These are phyloP conservation scores for Malassezia equina DNA, from an alignment of 1,284 basidiomycete species.

Conservation along the genomic window DNA sequence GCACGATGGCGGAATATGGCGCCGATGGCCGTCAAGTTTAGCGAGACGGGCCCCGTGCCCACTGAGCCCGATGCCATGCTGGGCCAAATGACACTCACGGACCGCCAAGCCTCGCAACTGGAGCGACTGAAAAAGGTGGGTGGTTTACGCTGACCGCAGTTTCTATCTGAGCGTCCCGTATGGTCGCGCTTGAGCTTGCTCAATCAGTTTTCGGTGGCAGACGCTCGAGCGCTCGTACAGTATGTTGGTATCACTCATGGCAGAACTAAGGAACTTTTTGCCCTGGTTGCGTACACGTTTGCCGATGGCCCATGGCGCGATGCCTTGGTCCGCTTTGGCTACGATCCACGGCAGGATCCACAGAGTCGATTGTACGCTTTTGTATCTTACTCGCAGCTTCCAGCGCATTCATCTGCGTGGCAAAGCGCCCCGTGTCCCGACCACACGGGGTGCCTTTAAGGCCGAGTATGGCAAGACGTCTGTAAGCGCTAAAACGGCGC, in stretches of 20 bases:
- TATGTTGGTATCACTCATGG: not conserved
- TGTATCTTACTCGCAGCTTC: not conserved
- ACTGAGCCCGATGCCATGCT: not conserved
- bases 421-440: slow-evolving; percentile 6
- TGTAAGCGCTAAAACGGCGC: not conserved
- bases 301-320: slow-evolving; percentile 89
- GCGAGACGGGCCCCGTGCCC: not conserved
- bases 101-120: slow-evolving; percentile 12
- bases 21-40: slow-evolving; percentile 15
- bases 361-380: slow-evolving; percentile 56
- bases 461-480: slow-evolving; percentile 8
- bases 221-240: slow-evolving; percentile 60
- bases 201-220: slow-evolving; percentile 65
- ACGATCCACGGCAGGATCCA: slow-evolving; percentile 70
- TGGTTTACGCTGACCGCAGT: slow-evolving; percentile 20
- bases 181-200: slow-evolving; percentile 78
- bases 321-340: slow-evolving; percentile 71
- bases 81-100: not conserved
- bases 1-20: slow-evolving; percentile 18
- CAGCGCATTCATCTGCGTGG: slow-evolving; percentile 28
- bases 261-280: slow-evolving; percentile 51
- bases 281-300: slow-evolving; percentile 64
- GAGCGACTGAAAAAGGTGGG: slow-evolving; percentile 9
- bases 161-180: slow-evolving; percentile 61
- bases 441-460: slow-evolving; percentile 6